These are phyloP conservation scores for Ganoderma lucidum DNA, from an alignment of 1,284 basidiomycete species.

Conservation along the genomic window DNA sequence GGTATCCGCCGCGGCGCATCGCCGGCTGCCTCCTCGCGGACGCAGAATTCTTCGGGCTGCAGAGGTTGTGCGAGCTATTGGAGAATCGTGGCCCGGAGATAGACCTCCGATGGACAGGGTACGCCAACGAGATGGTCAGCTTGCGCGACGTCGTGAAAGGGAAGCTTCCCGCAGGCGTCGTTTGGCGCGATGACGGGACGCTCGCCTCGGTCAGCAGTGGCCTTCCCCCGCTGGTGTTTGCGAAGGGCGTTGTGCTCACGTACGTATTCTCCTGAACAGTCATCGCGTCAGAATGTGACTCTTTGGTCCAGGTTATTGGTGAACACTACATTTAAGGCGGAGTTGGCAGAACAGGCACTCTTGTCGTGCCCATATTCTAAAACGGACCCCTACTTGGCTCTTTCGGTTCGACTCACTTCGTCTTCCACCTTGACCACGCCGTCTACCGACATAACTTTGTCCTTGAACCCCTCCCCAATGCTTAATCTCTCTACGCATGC, in stretches of 20 bases:
- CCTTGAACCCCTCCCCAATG: background rate
- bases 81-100: background rate
- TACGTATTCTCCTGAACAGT: background rate
- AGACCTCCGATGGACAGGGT: slow-evolving; percentile 3
- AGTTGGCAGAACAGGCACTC: background rate
- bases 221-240: slow-evolving; percentile 6
- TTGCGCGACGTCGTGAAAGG: slow-evolving; percentile 5
- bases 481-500: no score
- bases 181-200: slow-evolving; percentile 2
- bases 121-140: slow-evolving; percentile 8
- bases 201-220: background rate
- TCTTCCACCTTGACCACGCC: background rate
- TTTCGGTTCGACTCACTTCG: background rate
- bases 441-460: background rate
- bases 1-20: background rate
- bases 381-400: background rate
- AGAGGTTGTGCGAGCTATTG: no score
- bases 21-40: slow-evolving; percentile 11
- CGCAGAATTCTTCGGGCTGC: slow-evolving; percentile 15
- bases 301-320: background rate
- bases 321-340: background rate
- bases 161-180: background rate
- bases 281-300: background rate
- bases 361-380: no score
- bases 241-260: background rate